Base-by-base conservation (phyloP, 148 eudicot species). In the Heliosperma pusillum region DNA sequence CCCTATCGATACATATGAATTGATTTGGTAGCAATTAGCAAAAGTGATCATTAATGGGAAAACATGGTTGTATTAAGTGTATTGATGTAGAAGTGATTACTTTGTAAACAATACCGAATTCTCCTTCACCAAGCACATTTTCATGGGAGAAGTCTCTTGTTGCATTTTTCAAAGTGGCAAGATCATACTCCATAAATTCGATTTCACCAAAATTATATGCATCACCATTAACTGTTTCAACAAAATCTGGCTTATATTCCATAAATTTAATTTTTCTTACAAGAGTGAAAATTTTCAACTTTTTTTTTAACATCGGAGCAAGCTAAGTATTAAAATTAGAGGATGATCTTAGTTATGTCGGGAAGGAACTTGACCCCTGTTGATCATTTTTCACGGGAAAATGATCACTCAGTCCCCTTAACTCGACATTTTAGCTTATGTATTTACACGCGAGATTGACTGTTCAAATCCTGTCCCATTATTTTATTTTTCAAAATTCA, bases 51-150 rank as follows among this genome's bases (percentile, higher is more conserved):
- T 7, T 40, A 16, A 50, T 12, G 17, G 19, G 19, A 50, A 11
- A 4, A 50, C 12, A 50, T 50, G 19, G 13, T 50, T 50, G 19
- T 1, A 50, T 50, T 50, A 50, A 12, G 3, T 17, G 9, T 36
- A 36, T 0, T 15, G 55, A 50, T 47, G 16, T 1, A 50, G 55
- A 16, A 3, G 15, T 5, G 16, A 25, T 55, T 11, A 71, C 74
- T 62, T 71, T 71, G 62, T 71, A 71, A 29, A 71, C 74, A 42
- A 25, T 19, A n/a, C 74, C 82, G 70, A 80, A 80, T 66, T 79
- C 83, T 3, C 83, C 83, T 65, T 80, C 68, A 7, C 83, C 86
- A 0, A 83, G 73, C 42, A 44, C 77, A 8, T 80, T 77, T 55
- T 69, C 78, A 0, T 5, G 10, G 0, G 83, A 69, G 63, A 83